Evolutionary conservation across 371 early-diverging fungal species (phyloP), one percentile per base, ranked within the genome.

Genomic region (Syncephalastrum contaminatum): DNA sequence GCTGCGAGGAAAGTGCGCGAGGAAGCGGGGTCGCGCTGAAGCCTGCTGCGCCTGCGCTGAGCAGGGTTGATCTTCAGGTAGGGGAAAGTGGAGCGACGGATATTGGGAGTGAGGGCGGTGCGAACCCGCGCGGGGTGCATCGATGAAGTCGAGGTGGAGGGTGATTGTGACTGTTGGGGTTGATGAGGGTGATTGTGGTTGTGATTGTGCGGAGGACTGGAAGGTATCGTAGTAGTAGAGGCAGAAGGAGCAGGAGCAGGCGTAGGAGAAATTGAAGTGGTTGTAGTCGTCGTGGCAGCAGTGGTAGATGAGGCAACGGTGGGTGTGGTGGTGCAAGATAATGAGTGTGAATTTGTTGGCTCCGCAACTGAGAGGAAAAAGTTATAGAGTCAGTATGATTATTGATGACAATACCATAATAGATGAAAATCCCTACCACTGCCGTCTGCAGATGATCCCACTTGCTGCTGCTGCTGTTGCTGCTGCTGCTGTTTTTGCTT

Each of bases 31-130:
- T 66, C 63, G 45, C 63, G 51, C 36, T 60, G 61, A 21, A 59
- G 49, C 42, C 75, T 64, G 27, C 60, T 66, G 15, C 60, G 54
- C n/a, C 75, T 69, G 43, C 75, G 62, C 59, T 68, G 66, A 2
- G 59, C 59, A 27, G 63, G 53, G 22, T 63, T 56, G 5, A 66
- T 65, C 57, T 71, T 74, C 3, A 64, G 52, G 54, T 74, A 74
- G 19, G 75, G 75, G 43, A 74, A 70, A 4, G 74, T 74, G 18
- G 66, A 64, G 40, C 70, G 59, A 50, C 73, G 70, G 22, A 52
- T 13, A 5, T 47, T 41, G 41, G 53, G 27, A 22, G 55, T 46
- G 13, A 42, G 21, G 7, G 39, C 20, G 19, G 53, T 42, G 36
- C 36, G 36, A 10, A 30, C 36, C 36, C 36, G 36, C 36, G 36